Percentiles rank a stretch among this genome's conserved stretches.
Conservation (phyloP, 2,329 filamentous ascomycete species). For the Alternaria gaisen region DNA sequence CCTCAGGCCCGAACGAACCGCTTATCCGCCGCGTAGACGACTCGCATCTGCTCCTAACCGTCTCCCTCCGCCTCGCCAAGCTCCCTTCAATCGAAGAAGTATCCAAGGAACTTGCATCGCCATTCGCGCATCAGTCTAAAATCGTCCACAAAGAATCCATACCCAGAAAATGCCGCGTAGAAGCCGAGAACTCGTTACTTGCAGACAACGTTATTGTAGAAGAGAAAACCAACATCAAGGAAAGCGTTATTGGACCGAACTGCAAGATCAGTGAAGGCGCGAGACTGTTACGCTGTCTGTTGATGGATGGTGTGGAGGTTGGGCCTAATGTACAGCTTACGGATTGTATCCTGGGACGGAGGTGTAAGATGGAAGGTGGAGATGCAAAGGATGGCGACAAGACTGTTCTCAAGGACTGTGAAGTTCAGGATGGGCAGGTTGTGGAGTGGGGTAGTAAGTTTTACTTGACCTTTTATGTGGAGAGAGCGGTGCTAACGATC, state of each 20-base stretch:
- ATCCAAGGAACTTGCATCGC: constrained; percentile 63
- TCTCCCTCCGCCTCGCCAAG: constrained; percentile 88
- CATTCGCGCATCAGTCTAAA: constrained; percentile 81
- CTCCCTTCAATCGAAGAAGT: constrained; percentile 74
- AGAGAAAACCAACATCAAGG: constrained; percentile 91
- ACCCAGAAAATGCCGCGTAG: constrained; percentile 81
- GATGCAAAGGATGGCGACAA: constrained; percentile 58
- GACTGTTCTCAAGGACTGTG: constrained; percentile 80
- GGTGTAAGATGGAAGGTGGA: constrained; percentile 83
- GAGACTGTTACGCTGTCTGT: constrained; percentile 82
- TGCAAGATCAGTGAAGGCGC: constrained; percentile 88
- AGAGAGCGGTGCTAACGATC: constrained; percentile 1
- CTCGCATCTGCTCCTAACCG: constrained; percentile 78
- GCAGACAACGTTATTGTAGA: constrained; percentile 90
- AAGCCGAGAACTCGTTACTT: constrained; percentile 80
- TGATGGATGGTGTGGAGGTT: constrained; percentile 92
- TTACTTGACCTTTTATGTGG: neutral
- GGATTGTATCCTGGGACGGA: constrained; percentile 83
- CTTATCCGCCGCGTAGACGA: constrained; percentile 90
- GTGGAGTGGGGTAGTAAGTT: constrained; percentile 75
- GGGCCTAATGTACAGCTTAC: constrained; percentile 86
- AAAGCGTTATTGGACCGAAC: constrained; percentile 85
- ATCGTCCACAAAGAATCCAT: constrained; percentile 85
- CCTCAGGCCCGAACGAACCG: constrained; percentile 64
- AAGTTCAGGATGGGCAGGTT: constrained; percentile 86